Base-by-base conservation (phyloP, 225 moss, liverwort and hornwort species). In the Physcomitrellopsis africana region DNA sequence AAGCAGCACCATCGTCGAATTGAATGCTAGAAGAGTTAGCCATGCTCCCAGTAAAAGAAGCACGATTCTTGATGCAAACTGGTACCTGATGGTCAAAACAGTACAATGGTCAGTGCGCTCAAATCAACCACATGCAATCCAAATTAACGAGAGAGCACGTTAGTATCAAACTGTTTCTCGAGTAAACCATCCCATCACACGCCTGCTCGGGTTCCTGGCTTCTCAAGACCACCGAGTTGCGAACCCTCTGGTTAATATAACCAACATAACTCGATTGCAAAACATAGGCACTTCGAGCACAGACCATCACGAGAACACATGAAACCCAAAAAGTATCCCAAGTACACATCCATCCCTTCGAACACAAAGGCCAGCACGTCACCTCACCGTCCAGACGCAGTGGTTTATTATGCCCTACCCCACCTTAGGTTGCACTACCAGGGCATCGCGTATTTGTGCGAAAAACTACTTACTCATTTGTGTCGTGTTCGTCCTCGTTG, bases 1-100 rank as follows among this genome's bases (percentile, higher is more conserved):
- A 58, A 99, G 80, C 3, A 95, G 82, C 77, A 99, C 85, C 89
- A 95, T 86, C 11, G 93, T 85, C 55, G 90, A 92, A 77, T 93
- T 93, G 60, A 95, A 87, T 16, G 73, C 84, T 23, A 99, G 85
- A 27, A 99, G 84, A 77, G 93, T 99, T 60, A 92, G 24, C 99
- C 99, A 99, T 20, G 93, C 95, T 29, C 84, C 87, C 55, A 93
- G 54, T 65, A 99, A 89, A 43, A 99, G 90, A 69, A 89, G 63
- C 37, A 88, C 72, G 64, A 99, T 92, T 56, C 90, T 87, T 41
- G 92, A 83, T 67, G 85, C 92, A 75, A 99, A 99, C 17, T 89
- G 90, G 74, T 84, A 92, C 80, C 96, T 96, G 92, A 45, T 72
- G 11, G 56, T 17, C 58, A 67, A 72, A 65, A 45, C 48, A 69